Conservation (phyloP, 768 basidiomycete species). For the Suillus alpinus region DNA sequence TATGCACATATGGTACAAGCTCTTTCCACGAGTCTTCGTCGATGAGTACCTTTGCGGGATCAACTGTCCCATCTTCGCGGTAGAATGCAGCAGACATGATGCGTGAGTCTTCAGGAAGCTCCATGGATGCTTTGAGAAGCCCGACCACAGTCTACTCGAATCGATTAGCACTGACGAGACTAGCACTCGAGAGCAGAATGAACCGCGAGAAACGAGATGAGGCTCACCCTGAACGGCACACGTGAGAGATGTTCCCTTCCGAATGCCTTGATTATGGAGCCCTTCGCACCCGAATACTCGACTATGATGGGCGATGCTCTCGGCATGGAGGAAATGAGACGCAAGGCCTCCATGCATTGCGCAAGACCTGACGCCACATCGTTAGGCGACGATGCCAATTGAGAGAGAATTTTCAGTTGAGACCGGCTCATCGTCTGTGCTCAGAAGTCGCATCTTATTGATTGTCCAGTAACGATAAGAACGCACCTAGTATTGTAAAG, state of each 20-base stretch:
- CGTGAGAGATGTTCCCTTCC: conserved; percentile 30
- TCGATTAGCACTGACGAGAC: neutral
- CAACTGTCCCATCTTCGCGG: conserved; percentile 28
- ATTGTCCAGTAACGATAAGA: neutral
- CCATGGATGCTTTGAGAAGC: conserved; percentile 22
- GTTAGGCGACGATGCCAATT: conserved; percentile 30
- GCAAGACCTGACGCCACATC: conserved; percentile 31
- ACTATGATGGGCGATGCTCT: conserved; percentile 27
- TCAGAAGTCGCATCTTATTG: neutral
- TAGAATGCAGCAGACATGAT: conserved; percentile 25
- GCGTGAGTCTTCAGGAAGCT: conserved; percentile 18
- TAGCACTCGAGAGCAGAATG: neutral
- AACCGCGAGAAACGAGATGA: neutral
- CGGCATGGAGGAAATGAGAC: conserved; percentile 28
- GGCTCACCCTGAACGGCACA: conserved; percentile 30
- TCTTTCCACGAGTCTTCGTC: conserved; percentile 34
- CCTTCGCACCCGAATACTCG: conserved; percentile 16
- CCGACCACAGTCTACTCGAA: conserved; percentile 21
- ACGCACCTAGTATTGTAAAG: neutral
- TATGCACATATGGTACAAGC: conserved; percentile 29
- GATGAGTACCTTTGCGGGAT: conserved; percentile 19
- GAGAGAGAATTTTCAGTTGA: conserved; percentile 28
- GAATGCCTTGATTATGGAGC: conserved; percentile 24
- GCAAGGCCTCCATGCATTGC: conserved; percentile 32
- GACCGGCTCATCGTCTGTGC: conserved; percentile 20